Conservation (phyloP, 768 basidiomycete genomes). For the Panaeolus cyanescens region DNA sequence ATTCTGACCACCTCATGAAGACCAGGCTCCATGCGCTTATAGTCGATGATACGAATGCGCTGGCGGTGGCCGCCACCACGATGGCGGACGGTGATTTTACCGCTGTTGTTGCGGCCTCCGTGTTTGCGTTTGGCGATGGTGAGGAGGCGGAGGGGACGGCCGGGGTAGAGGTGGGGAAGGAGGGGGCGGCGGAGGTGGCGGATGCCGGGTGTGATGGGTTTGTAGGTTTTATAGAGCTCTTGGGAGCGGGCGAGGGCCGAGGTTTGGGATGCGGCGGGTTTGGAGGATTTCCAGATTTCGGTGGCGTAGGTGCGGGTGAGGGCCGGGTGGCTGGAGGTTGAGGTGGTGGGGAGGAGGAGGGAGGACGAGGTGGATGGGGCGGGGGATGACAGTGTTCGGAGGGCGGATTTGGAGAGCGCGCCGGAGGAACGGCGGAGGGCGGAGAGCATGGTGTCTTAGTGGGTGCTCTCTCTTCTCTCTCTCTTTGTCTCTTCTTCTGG, state of each 20-base stretch:
- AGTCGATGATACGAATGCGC: slow-evolving; percentile 87
- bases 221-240: slow-evolving; percentile 82
- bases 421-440: neutral
- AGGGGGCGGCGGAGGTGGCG: slow-evolving; percentile 87
- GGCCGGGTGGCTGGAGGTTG: neutral
- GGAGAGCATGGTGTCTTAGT: slow-evolving; percentile 1
- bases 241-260: slow-evolving; percentile 52
- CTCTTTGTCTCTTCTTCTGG: neutral
- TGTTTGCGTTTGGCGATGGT: slow-evolving; percentile 81
- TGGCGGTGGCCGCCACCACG: slow-evolving; percentile 91
- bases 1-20: slow-evolving; percentile 89
- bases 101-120: slow-evolving; percentile 84
- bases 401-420: neutral
- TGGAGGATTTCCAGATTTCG: slow-evolving; percentile 36
- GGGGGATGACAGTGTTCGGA: neutral
- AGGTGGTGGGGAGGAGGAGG: neutral
- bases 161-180: slow-evolving; percentile 80
- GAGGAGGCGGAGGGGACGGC: slow-evolving; percentile 80
- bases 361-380: neutral
- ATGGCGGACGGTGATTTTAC: slow-evolving; percentile 84
- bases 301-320: slow-evolving; percentile 37
- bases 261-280: slow-evolving; percentile 32
- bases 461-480: neutral
- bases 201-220: slow-evolving; percentile 83
- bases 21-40: slow-evolving; percentile 75